phyloP scores from a whole-genome alignment of 139 green algal genomes.

The Nannochloris sp. region DNA sequence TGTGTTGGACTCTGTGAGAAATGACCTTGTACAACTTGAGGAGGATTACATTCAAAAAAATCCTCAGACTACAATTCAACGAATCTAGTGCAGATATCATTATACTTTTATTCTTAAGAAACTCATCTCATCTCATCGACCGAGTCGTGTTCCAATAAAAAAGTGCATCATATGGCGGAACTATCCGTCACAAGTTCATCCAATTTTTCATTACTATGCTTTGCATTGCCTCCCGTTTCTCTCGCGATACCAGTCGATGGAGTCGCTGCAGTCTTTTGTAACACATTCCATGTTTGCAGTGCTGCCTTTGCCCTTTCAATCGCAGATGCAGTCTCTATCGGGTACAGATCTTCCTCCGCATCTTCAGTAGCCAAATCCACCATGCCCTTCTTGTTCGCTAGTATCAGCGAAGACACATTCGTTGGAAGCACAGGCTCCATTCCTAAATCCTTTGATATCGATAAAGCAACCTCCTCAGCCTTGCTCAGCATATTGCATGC shows the following conservation, averaged over 20 bases:
- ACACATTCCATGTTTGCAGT: neutral
- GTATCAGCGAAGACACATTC: neutral
- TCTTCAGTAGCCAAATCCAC: neutral
- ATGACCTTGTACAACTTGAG: slow-evolving; percentile 55
- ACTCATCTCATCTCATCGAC: too few relatives aligned
- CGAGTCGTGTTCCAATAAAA: too few relatives aligned
- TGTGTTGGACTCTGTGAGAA: slow-evolving; percentile 39
- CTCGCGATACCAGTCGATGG: neutral
- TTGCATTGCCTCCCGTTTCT: too few relatives aligned
- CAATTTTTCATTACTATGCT: too few relatives aligned
- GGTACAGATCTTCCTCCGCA: neutral
- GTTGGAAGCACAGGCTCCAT: neutral
- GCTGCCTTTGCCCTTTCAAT: neutral
- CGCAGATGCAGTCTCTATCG: neutral
- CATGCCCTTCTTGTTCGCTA: neutral
- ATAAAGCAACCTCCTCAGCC: slow-evolving; percentile 26
- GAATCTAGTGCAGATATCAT: slow-evolving; percentile 17
- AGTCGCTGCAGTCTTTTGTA: neutral
- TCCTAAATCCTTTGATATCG: slow-evolving; percentile 9
- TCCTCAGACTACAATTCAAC: slow-evolving; percentile 46
- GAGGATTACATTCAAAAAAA: slow-evolving; percentile 49
- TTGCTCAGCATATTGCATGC: slow-evolving; percentile 32
- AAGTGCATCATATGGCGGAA: too few relatives aligned
- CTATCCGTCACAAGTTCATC: too few relatives aligned
- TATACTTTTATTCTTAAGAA: neutral